Evolutionary conservation across 805 yeast genomes (phyloP), one percentile per base, ranked within the genome.

Genomic region (Millerozyma acaciae): DNA sequence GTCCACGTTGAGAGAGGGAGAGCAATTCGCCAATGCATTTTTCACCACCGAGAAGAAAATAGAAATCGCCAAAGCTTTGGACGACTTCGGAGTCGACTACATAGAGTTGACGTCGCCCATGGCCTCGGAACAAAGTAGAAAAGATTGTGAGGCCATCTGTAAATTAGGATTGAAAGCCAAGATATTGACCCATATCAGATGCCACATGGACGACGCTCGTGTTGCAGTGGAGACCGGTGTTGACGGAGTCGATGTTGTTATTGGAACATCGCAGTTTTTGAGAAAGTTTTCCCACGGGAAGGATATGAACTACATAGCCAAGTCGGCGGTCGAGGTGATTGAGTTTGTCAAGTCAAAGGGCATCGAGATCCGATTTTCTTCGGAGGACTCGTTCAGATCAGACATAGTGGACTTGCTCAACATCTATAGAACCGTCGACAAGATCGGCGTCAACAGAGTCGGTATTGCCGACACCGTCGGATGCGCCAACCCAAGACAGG

Each of bases 381-480:
- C 79, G 9, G 80, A 75, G 56, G 80, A 75, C 51, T 73, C 78
- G 9, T 75, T 75, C 61, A 67, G 80, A 63, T 69, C 76, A 14
- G 80, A 75, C 51, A 70, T 75, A 39, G 80, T 75, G 24, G 80
- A 75, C 51, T 68, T 75, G 51, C 63, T 75, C 37, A 74, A 75
- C 50, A 75, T 75, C 35, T 75, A 75, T 59, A 68, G 73, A 50
- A 72, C 78, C n/a, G 79, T 75, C 35, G 77, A 73, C 55, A 75
- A 75, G 53, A 72, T 75, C 33, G 80, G 80, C 35, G 80, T 75
- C 21, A 68, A 75, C 56, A 66, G 80, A 63, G 76, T 75, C 32
- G 80, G 80, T 57, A 74, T 75, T 53, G 79, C 80, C 32, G 80
- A 75, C 56, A 75, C 80, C 28, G 78, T 75, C 38, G 80, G 80